Conservation (phyloP, 2,329 filamentous ascomycete genomes). For the Epichloe bromicola region DNA sequence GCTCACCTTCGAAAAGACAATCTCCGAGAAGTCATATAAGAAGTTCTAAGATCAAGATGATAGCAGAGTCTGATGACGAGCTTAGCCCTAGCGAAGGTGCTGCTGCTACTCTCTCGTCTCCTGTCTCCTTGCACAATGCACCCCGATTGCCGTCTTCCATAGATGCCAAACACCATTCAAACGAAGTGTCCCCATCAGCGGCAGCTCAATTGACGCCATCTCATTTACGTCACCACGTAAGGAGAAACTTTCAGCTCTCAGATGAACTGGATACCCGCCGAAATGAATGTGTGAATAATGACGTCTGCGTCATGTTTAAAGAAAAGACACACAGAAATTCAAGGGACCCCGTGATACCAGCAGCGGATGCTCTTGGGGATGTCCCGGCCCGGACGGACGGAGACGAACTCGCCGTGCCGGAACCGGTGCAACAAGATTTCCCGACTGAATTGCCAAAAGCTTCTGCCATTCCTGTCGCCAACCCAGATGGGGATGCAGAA, state of each 20-base stretch:
- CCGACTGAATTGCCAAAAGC: too few relatives aligned
- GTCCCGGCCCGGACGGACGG: background rate
- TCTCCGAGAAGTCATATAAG: conserved; percentile 6
- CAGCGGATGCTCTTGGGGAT: background rate
- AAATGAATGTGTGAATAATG: background rate
- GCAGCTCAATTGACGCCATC: conserved; percentile 3
- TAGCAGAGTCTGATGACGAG: conserved; percentile 7
- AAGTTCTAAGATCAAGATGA: background rate
- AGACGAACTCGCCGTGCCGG: background rate
- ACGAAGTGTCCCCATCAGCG: background rate
- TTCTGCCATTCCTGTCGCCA: background rate
- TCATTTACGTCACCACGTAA: background rate
- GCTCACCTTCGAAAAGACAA: conserved; percentile 6
- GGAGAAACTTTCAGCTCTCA: background rate
- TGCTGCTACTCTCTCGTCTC: conserved; percentile 15
- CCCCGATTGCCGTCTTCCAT: background rate
- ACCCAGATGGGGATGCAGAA: background rate
- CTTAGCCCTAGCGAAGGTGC: conserved; percentile 4
- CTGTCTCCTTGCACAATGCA: conserved; percentile 13
- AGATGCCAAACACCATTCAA: background rate
- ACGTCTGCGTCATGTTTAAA: background rate
- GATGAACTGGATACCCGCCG: background rate
- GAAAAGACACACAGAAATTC: background rate
- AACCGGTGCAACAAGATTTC: background rate
- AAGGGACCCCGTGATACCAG: too few relatives aligned